phyloP scores from a whole-genome alignment of 352 stramenopile species.

The Globisporangium nodosum region DNA sequence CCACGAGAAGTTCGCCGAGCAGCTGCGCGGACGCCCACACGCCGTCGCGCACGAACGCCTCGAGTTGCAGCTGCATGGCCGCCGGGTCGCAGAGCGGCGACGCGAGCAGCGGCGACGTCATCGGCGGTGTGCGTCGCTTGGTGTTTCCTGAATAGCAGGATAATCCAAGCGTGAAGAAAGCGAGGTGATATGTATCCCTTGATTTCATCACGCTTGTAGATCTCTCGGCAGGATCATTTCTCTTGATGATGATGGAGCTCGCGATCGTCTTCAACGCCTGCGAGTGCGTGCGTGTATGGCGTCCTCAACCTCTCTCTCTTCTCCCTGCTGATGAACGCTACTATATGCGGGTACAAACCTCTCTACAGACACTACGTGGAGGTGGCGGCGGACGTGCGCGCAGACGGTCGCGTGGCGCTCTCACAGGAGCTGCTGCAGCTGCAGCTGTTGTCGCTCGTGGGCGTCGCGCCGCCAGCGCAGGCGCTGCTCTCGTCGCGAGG shows the following conservation, averaged over 20 bases:
- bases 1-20: slow-evolving; percentile 54
- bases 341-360: not conserved
- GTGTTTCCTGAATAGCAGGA: not conserved
- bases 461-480: slow-evolving; percentile 51
- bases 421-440: slow-evolving; percentile 58
- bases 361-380: slow-evolving; percentile 33
- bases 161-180: too few relatives aligned
- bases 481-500: slow-evolving; percentile 40
- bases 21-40: slow-evolving; percentile 56
- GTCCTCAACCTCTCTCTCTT: not conserved
- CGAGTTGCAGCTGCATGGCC: slow-evolving; percentile 60
- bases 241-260: slow-evolving; percentile 19
- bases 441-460: slow-evolving; percentile 63
- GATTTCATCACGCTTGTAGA: not conserved
- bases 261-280: slow-evolving; percentile 46
- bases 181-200: not conserved
- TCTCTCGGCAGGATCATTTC: not conserved
- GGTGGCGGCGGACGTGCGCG: slow-evolving; percentile 13
- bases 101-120: not conserved
- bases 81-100: slow-evolving; percentile 24
- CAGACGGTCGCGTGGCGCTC: slow-evolving; percentile 18
- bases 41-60: slow-evolving; percentile 39
- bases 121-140: not conserved
- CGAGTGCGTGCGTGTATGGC: slow-evolving; percentile 33
- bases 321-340: not conserved